A percentile compares a stretch with the other conserved stretches of the same genome.
Conservation (phyloP, 441 rosid species). For the Aleurites moluccanus region DNA sequence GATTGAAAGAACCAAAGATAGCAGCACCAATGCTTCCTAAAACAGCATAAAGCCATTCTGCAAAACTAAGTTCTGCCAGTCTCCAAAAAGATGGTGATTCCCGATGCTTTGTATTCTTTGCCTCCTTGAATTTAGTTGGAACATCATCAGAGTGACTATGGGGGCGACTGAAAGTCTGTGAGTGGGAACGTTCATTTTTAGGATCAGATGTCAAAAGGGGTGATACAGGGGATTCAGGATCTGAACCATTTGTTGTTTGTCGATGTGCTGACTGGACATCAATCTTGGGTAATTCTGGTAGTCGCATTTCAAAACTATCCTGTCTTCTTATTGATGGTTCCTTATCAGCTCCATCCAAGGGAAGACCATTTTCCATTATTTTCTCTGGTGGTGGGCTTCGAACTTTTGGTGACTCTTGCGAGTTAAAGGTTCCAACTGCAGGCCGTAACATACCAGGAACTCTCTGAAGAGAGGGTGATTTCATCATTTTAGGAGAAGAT, state of each 20-base stretch:
- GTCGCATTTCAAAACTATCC: conserved; percentile 92
- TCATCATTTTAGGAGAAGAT: conserved; percentile 77
- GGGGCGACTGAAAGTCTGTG: conserved; percentile 96
- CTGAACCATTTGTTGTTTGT: conserved; percentile 72
- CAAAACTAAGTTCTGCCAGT: conserved; percentile 85
- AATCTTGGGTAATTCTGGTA: conserved; percentile 90
- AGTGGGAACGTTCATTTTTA: conserved; percentile 94
- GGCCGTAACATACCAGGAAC: conserved; percentile 57
- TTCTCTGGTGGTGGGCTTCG: conserved; percentile 76
- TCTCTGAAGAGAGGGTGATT: conserved; percentile 97
- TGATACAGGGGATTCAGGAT: conserved; percentile 96
- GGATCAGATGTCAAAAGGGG: conserved; percentile 98
- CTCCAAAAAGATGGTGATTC: conserved; percentile 92
- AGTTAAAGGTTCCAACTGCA: conserved; percentile 54
- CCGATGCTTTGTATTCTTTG: conserved; percentile 48
- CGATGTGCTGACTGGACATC: conserved; percentile 69
- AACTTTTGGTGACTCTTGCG: conserved; percentile 68
- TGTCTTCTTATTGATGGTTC: conserved; percentile 85
- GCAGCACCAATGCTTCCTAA: conserved; percentile 98
- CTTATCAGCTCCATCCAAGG: conserved; percentile 59
- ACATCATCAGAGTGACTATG: conserved; percentile 65
- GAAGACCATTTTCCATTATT: conserved; percentile 63
- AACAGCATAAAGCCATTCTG: conserved; percentile 98
- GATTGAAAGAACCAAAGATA: conserved; percentile 96
- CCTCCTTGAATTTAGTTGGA: conserved; percentile 45